phyloP scores from a whole-genome alignment of 768 basidiomycete genomes.

The Rhodotorula kratochvilovae region DNA sequence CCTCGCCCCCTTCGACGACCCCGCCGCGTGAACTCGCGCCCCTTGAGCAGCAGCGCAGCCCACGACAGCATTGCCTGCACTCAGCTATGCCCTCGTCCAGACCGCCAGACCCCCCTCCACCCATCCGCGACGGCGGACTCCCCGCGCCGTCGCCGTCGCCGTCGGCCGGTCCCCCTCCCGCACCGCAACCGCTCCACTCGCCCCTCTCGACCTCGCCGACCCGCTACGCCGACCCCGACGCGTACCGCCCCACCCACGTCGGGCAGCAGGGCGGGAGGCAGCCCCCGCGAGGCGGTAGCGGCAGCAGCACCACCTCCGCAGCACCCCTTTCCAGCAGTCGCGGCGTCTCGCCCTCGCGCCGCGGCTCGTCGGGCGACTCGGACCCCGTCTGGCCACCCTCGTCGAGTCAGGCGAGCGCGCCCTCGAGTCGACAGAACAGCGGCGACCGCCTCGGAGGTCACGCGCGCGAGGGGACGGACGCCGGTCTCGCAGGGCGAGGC shows the following conservation, averaged over 20 bases:
- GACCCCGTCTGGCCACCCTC: not conserved
- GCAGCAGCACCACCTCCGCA: not conserved
- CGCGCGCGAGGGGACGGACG: not conserved
- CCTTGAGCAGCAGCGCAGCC: too few species aligned
- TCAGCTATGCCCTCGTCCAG: not conserved
- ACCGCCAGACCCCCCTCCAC: too few species aligned
- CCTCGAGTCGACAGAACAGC: conserved; percentile 1
- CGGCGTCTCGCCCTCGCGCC: not conserved
- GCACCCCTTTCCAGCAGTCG: not conserved
- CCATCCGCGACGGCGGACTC: too few species aligned
- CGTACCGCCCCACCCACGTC: not conserved
- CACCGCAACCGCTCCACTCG: not conserved
- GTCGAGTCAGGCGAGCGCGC: not conserved
- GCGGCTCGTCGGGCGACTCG: not conserved
- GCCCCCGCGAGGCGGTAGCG: not conserved
- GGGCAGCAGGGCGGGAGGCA: not conserved
- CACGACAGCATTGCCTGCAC: too few species aligned
- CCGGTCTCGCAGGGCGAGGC: conserved; percentile 20
- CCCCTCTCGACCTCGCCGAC: conserved; percentile 1
- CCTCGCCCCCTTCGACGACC: not conserved
- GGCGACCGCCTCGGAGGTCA: not conserved
- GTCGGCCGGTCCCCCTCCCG: not conserved
- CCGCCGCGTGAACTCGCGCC: too few species aligned
- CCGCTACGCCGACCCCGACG: not conserved
- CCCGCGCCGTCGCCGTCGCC: too few species aligned